Conservation (phyloP, 2,329 filamentous ascomycete genomes). For the Trichoderma sp. region DNA sequence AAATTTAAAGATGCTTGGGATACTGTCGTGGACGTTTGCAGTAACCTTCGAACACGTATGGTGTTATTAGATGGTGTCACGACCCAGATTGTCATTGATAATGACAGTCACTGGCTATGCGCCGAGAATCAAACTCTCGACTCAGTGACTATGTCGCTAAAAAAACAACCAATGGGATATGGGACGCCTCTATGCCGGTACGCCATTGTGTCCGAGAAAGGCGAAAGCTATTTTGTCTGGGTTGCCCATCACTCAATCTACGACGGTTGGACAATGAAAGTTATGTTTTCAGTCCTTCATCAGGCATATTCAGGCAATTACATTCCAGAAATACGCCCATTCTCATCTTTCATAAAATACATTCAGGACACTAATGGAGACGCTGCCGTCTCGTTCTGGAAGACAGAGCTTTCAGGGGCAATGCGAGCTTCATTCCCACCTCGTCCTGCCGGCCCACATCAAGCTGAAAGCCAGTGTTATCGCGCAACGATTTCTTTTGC, state of each 20-base stretch:
- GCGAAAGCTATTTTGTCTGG: slow-evolving; percentile 33
- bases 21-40: background rate
- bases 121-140: slow-evolving; percentile 1
- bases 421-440: slow-evolving; percentile 29
- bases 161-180: slow-evolving; percentile 5
- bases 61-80: slow-evolving; percentile 16
- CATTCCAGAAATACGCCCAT: slow-evolving; percentile 12
- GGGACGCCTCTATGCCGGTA: slow-evolving; percentile 17
- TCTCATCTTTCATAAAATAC: slow-evolving; percentile 23
- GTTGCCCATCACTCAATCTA: slow-evolving; percentile 38
- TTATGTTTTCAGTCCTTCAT: slow-evolving; percentile 30
- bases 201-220: slow-evolving; percentile 5
- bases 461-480: slow-evolving; percentile 16
- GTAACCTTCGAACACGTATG: slow-evolving; percentile 30
- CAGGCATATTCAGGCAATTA: slow-evolving; percentile 22
- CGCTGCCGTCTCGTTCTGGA: slow-evolving; percentile 26
- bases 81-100: slow-evolving; percentile 11
- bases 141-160: background rate
- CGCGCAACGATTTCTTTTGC: slow-evolving; percentile 3
- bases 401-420: slow-evolving; percentile 22
- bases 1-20: slow-evolving; percentile 31
- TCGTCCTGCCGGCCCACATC: background rate
- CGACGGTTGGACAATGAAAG: slow-evolving; percentile 37
- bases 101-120: slow-evolving; percentile 1
- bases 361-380: slow-evolving; percentile 40